These are phyloP conservation scores for Beta corolliflora DNA, from an alignment of 179 eudicot species.

Conservation along the genomic window DNA sequence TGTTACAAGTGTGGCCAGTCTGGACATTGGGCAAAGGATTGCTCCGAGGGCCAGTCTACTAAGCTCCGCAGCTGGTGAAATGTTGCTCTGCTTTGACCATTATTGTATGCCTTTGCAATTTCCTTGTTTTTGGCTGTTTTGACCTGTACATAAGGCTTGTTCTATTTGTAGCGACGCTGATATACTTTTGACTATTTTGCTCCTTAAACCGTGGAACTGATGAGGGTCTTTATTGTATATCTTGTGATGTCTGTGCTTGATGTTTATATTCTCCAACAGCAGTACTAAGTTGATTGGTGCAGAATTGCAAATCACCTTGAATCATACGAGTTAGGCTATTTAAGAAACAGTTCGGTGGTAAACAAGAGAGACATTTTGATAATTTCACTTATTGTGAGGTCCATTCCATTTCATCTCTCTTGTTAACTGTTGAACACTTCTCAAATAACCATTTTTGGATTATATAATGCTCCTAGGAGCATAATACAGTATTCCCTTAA, in stretches of 20 bases:
- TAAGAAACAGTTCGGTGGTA: too few relatives aligned
- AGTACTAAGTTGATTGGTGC: neutral
- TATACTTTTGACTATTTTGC: neutral
- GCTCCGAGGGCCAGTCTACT: slow-evolving; percentile 26
- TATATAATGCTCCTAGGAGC: neutral
- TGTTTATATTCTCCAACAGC: neutral
- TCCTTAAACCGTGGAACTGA: neutral
- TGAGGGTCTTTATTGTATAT: neutral
- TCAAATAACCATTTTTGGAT: too few relatives aligned
- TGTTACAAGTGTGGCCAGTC: slow-evolving; percentile 34
- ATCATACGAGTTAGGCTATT: too few relatives aligned
- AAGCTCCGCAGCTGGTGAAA: slow-evolving; percentile 10
- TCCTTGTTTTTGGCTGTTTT: neutral
- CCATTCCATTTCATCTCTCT: too few relatives aligned
- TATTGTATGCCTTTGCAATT: too few relatives aligned
- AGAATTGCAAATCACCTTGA: too few relatives aligned
- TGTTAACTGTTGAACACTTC: too few relatives aligned
- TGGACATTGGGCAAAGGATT: slow-evolving; percentile 51
- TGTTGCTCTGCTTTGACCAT: neutral
- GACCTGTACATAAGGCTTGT: neutral
- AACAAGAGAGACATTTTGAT: too few relatives aligned
- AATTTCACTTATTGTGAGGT: too few relatives aligned
- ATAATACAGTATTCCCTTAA: neutral
- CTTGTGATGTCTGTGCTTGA: neutral
- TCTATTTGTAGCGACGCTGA: neutral